Evolutionary conservation across 306 rosid genomes (phyloP), one percentile per base, ranked within the genome.

Genomic region (Lupinus albus): DNA sequence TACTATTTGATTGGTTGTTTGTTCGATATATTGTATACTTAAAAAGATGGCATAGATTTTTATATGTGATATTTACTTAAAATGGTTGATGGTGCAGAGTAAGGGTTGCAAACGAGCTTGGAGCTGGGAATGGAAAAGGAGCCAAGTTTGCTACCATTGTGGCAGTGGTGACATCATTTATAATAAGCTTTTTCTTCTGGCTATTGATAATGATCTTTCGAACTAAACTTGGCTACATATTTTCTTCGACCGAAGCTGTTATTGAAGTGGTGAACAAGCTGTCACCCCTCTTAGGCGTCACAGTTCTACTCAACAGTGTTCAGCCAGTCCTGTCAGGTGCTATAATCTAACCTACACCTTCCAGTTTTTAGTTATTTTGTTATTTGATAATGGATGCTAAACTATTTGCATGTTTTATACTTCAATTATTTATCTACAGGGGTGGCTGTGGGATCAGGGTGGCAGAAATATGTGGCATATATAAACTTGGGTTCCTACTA

Each of bases 381-480:
- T n/a, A n/a, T n/a, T n/a, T n/a, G n/a, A n/a, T n/a, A n/a, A n/a
- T n/a, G n/a, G n/a, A n/a, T n/a, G n/a, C 4, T 1, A n/a, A 28
- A 35, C 4, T 58, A 35, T 33, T 14, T 15, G 64, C 25, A n/a
- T 30, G 5, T 0, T 36, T 46, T 12, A 11, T 1, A 0, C 11
- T 7, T 46, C n/a, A 33, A 50, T 42, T 4, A 64, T 32, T 44
- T 44, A 8, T 35, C 12, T 20, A 39, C 58, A 86, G 91, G 96
- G 1, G 92, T 90, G 49, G 95, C 95, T 3, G 89, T 90, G 41
- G 97, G 97, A 42, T 85, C 86, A 10, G 92, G 95, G 0, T 87
- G 97, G 95, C 95, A 87, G 39, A 72, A 83, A 35, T 84, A 79
- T 59, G 95, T 90, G 12, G 95, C 95, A 4, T 90, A 72, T 68